phyloP scores from a whole-genome alignment of 176 grass and related monocot genomes.

The Carex cristatella region DNA sequence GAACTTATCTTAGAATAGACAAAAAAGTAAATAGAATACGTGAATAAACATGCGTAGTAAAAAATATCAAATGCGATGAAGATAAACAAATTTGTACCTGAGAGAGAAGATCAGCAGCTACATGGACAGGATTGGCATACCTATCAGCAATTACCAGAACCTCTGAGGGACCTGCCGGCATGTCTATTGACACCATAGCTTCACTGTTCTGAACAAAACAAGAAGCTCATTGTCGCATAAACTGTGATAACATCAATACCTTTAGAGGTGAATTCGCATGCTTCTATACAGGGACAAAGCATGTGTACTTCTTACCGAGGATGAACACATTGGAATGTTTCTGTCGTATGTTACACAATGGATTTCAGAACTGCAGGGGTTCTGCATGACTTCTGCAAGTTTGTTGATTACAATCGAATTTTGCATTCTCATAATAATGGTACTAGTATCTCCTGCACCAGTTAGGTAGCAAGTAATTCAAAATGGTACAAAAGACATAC shows the following conservation, averaged over 20 bases:
- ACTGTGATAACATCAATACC: background rate
- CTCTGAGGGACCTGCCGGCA: constrained; percentile 95
- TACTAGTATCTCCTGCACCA: background rate
- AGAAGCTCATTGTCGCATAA: background rate
- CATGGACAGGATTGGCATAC: constrained; percentile 69
- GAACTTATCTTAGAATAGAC: background rate
- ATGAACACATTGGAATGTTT: background rate
- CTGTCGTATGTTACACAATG: background rate
- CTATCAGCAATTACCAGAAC: constrained; percentile 90
- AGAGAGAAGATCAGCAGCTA: constrained; percentile 92
- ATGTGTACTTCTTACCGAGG: background rate
- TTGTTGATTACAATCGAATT: background rate
- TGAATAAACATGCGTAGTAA: background rate
- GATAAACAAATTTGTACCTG: constrained; percentile 47
- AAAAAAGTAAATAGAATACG: background rate
- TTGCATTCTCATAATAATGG: background rate
- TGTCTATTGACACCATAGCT: constrained; percentile 96
- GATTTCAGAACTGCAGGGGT: background rate
- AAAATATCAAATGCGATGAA: constrained; percentile 11
- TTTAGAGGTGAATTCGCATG: background rate
- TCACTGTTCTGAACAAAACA: constrained; percentile 84
- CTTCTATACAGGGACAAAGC: background rate
- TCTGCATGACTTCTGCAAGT: background rate
- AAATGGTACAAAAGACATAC: constrained; percentile 31
- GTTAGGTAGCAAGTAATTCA: background rate